phyloP scores from a whole-genome alignment of 164 flowering plant genomes.

The Cinnamomum chago region DNA sequence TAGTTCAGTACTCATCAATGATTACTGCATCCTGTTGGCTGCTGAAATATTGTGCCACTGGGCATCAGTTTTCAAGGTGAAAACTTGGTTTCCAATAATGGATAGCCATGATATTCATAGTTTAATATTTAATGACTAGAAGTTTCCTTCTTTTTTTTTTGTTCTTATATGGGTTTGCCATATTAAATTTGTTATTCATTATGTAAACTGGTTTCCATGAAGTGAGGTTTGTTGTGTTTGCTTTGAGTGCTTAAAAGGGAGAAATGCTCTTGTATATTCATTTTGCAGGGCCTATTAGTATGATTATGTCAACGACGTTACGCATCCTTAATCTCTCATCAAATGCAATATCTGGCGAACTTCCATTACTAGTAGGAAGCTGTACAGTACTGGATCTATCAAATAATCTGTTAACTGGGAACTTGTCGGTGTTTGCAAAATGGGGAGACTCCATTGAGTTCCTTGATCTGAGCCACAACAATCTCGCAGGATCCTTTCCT shows the following conservation, averaged over 20 bases:
- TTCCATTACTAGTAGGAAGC: slow-evolving; percentile 76
- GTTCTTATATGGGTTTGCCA: too few species aligned
- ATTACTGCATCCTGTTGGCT: not conserved
- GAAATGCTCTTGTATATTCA: not conserved
- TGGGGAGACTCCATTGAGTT: slow-evolving; percentile 76
- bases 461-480: slow-evolving; percentile 89
- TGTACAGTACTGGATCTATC: slow-evolving; percentile 77
- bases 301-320: slow-evolving; percentile 73
- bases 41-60: not conserved
- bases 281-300: slow-evolving; percentile 65
- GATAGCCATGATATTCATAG: not conserved
- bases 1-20: too few species aligned
- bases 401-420: slow-evolving; percentile 67
- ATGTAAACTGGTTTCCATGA: not conserved
- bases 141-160: too few species aligned
- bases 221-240: not conserved
- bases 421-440: slow-evolving; percentile 54
- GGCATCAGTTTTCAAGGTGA: not conserved
- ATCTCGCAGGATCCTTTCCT: slow-evolving; percentile 66
- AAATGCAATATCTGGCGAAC: slow-evolving; percentile 75
- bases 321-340: slow-evolving; percentile 71
- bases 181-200: too few species aligned
- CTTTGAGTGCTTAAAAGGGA: not conserved
- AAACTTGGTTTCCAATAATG: not conserved
- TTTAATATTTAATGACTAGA: too few species aligned